Base-by-base conservation (phyloP, 805 yeast species). In the Wickerhamomyces bovis region DNA sequence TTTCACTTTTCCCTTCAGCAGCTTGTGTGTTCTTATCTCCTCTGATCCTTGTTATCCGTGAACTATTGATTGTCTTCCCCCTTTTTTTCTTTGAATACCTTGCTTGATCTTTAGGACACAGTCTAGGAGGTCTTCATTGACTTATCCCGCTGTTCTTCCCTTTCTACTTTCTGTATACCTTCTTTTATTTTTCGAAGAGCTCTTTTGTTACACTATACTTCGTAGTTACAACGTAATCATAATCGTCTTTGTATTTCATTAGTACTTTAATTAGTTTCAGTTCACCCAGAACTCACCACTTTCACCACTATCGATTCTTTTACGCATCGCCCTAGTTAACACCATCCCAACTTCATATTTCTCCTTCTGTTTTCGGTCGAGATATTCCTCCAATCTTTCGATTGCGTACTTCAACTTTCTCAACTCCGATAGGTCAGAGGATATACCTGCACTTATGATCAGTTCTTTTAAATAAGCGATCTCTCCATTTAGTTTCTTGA, bases 291-390 rank as follows among this genome's bases (percentile, higher is more conserved):
- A 61, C 43, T 58, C 58, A 19, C 63, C 73, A 47, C 66, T 62
- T 44, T 67, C 71, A 25, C 75, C 75, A 44, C 68, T 64, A 48
- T 69, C 69, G 26, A 70, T 68, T 46, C 70, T 62, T 41, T 61
- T 66, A 54, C 75, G 64, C 39, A 71, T 55, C 21, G 69, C 67
- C 40, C 73, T 63, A 21, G 73, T 68, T 33, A 71, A 49, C 39
- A 60, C 53, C 6, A 70, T 68, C 15, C 74, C 76, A 4, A 68
- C 55, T 38, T 71, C 76, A 52, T 71, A 70, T 51, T 66, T 67
- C 53, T 70, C 71, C 54, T 70, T 71, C 41, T 63, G 65, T 52
- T 71, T 70, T 41, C 60, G 63, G 43, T 71, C 75, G 16, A 69
- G 53, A 41, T 65, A 71, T 31, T 65, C 68, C 48, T 71, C 69